Evolutionary conservation across 2,329 filamentous ascomycete species (phyloP), one percentile per base, ranked within the genome.

Genomic region (Aspergillus sp.): DNA sequence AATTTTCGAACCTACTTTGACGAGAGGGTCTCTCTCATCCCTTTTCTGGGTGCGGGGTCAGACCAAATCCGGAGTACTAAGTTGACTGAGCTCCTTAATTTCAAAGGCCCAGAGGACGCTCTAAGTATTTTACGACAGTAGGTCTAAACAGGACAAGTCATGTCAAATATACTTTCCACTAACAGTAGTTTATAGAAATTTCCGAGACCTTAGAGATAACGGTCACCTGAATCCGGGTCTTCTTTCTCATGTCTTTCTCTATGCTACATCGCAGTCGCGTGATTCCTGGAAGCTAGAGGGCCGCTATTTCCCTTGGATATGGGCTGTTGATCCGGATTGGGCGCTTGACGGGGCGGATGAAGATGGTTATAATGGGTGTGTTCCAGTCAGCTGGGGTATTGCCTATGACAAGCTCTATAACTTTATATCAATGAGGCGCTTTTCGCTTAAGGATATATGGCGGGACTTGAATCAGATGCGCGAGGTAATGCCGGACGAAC

Each of bases 291-390:
- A 40, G 12, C 24, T 27, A 8, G 40, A 42, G 15, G 12, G 27
- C 24, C 8, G 27, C 33, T 19, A 44, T 15, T 57, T 24, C 30
- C 11, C 48, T 20, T 60, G 44, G 41, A 8, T 54, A 8, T 62
- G 55, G 60, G 52, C 55, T 46, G 45, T 62, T 44, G 52, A 60
- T 46, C 52, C 60, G 5, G 58, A 60, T 45, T 62, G 60, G 60
- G 15, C 57, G n/a, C 39, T 47, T 9, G 27, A 27, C 3, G 20
- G 34, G 1, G 22, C 54, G 7, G 54, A 61, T 47, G 56, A 57
- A 17, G 61, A 59, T 41, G 59, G 61, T 13, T 63, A 63, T 19
- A 52, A 63, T 27, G 59, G 61, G 11, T 51, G 54, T 15, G 47
- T 63, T 30, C 61, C 56, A 33, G 54, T 63, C 30, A 41, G 20